Base-by-base conservation (phyloP, 164 flowering plant species). In the Protea cynaroides region DNA sequence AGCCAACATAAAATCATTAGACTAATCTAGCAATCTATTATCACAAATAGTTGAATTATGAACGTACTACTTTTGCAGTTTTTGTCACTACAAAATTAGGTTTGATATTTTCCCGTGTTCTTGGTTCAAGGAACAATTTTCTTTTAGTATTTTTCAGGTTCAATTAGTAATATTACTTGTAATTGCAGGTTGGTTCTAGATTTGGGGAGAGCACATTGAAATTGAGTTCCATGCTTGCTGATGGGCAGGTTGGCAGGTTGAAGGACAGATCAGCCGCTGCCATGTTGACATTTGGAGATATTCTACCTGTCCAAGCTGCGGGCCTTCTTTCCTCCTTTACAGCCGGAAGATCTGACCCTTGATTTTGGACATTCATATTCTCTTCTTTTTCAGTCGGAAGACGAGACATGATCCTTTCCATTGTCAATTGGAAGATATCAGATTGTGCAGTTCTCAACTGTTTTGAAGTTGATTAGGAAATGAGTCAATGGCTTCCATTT, bases 191-290 rank as follows among this genome's bases (percentile, higher is more conserved):
- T 65, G 96, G 99, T 23, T 85, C 89, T 81, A 85, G 81, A 78
- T 92, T 95, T 79, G 99, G 99, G 17, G 99, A 92, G 84, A 86
- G 96, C 82, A 91, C 96, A 6, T 51, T 94, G 65, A 91, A 80
- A 70, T 74, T 95, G 64, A 90, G 99, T 24, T 90, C 97, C 29
- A 93, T 93, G 54, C 80, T 90, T 51, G 78, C 90, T 19, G 98
- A 93, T 74, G 85, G 90, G 34, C 97, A 92, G 81, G 96, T 88
- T 56, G 88, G 96, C 55, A 82, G 86, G 74, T 78, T 86, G 66
- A 88, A 86, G 71, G 95, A 88, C 66, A 80, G 80, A 74, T 85
- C 94, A 63, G 83, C 89, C 56, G 77, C 89, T 67, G 83, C 87
- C 57, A 84, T 85, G 88, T 84, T 85, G 19, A 78, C 91, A 24